Base-by-base conservation (phyloP, 495 filamentous ascomycete species). In the Tetracladium marchalianum region DNA sequence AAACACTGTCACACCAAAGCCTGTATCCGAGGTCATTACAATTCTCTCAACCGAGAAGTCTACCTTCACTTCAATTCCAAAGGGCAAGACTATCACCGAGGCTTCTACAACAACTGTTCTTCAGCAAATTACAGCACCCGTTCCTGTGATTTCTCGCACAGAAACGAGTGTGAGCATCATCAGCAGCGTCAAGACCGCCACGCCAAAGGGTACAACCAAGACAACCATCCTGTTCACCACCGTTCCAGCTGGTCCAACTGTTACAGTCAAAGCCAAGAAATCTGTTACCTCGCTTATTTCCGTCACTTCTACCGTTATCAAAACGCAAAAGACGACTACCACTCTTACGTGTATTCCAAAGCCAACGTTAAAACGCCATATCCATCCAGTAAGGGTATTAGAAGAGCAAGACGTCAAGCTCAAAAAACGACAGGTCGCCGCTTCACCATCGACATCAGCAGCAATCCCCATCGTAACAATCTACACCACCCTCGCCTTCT, bases 1-100 rank as follows among this genome's bases (percentile, higher is more conserved):
- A n/a, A 10, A 10, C 35, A 40, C 37, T 15, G 33, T 35, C 37
- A 47, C 44, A 9, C 44, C 37, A 16, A 39, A 39, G 44, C 34
- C 44, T 19, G 44, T 47, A 11, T 47, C 44, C 12, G 11, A 40
- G 11, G 24, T 40, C 37, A 19, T 38, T 38, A 47, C 44, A 16
- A n/a, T 40, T n/a, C 18, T 47, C 11, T 40, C 44, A 4, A 47
- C 44, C 8, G 24, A 47, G 16, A 39, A 35, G 5, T 31, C 44
- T 6, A 11, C 39, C 5, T 31, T 40, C n/a, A 32, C 31, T 31
- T 36, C 44, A 17, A 10, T 16, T 36, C 44, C 35, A n/a, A 32
- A 39, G 24, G 37, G 35, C 35, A 47, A 47, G 17, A 47, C 35
- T 1, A 33, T 34, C n/a, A 47, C 17, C 10, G 11, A 16, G 8